These are phyloP conservation scores for Geoglossum cookeanum DNA, from an alignment of 2,329 filamentous ascomycete genomes.

Conservation along the genomic window DNA sequence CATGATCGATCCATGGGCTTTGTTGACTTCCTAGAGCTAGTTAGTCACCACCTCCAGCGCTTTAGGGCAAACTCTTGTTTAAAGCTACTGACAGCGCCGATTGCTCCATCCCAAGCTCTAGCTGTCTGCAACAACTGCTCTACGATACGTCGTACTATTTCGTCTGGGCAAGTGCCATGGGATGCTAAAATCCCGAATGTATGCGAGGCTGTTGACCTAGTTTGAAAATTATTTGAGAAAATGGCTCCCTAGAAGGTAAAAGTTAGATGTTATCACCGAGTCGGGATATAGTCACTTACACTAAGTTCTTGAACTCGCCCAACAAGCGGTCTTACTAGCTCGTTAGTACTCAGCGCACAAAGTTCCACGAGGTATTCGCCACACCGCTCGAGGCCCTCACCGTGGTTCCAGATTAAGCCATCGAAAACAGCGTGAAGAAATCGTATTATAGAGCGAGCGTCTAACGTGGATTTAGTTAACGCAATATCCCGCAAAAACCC, in stretches of 20 bases:
- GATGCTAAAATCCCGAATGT: conserved; percentile 60
- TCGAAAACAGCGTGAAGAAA: conserved; percentile 27
- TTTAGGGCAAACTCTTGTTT: background rate
- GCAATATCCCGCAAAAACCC: conserved; percentile 20
- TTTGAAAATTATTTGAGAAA: conserved; percentile 50
- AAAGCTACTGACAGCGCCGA: conserved; percentile 26
- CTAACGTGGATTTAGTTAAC: conserved; percentile 19
- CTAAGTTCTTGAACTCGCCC: conserved; percentile 28
- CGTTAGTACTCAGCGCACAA: conserved; percentile 34
- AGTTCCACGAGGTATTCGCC: conserved; percentile 33
- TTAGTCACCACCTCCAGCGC: background rate
- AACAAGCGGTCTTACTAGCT: conserved; percentile 12
- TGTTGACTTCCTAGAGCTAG: conserved; percentile 26
- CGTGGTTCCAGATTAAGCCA: conserved; percentile 22
- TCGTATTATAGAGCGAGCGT: conserved; percentile 22
- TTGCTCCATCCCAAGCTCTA: conserved; percentile 34
- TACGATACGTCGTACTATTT: conserved; percentile 25
- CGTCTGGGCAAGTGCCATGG: conserved; percentile 29
- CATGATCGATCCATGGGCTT: conserved; percentile 40
- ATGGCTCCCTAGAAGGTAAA: conserved; percentile 35
- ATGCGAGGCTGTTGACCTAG: conserved; percentile 47
- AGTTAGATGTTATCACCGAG: background rate
- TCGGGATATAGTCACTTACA: conserved; percentile 23
- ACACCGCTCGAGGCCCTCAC: conserved; percentile 25
- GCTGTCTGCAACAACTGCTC: conserved; percentile 28